Evolutionary conservation across 2,329 filamentous ascomycete species (phyloP).

Genomic region (Westerdykella ornata): DNA sequence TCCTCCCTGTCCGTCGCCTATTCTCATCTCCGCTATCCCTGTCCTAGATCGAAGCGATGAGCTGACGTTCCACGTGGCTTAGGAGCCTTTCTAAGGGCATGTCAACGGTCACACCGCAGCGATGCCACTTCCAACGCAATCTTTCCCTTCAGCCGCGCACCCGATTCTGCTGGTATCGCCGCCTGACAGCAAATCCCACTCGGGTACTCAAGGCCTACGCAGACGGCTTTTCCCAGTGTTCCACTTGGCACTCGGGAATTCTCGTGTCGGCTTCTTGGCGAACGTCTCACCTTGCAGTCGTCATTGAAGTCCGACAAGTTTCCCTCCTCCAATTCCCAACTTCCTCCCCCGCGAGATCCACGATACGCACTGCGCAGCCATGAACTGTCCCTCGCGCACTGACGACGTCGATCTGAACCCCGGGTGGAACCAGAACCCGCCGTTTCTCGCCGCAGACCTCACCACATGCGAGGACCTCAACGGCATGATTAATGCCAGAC

Average conservation of each 20-base stretch:
- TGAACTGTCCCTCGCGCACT: conserved; percentile 29
- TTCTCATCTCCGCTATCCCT: too few species aligned
- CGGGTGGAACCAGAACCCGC: conserved; percentile 28
- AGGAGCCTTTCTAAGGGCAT: neutral
- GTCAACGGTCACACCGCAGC: neutral
- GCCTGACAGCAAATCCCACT: neutral
- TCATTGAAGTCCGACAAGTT: neutral
- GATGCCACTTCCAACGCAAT: neutral
- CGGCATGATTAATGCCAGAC: conserved; percentile 27
- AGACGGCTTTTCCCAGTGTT: neutral
- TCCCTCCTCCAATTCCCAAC: neutral
- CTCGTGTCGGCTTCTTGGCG: neutral
- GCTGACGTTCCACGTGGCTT: neutral
- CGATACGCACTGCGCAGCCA: conserved; percentile 3
- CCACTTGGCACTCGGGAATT: neutral
- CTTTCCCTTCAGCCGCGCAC: neutral
- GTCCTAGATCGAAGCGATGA: neutral
- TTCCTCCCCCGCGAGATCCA: too few species aligned
- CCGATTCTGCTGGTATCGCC: neutral
- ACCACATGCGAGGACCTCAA: conserved; percentile 28
- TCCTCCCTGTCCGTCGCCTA: too few species aligned
- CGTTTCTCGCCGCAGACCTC: conserved; percentile 25
- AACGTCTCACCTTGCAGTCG: neutral
- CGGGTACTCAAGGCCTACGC: neutral
- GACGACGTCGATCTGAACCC: conserved; percentile 22